Evolutionary conservation across 257 asterid species (phyloP).

Genomic region (Capsicum chinense): DNA sequence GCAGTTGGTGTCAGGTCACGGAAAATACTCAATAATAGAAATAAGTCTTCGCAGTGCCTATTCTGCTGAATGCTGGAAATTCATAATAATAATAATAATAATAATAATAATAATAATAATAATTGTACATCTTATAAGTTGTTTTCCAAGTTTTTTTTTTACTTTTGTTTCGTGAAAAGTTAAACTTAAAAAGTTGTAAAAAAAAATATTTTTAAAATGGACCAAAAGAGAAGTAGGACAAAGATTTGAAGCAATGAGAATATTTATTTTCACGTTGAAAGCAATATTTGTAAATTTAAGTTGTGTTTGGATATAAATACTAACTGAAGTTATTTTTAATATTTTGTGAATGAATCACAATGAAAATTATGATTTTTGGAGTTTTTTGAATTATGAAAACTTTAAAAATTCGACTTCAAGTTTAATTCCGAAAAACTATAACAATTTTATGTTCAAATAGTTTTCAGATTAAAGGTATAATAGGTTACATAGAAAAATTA

Average conservation of each 20-base stretch:
- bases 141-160: not conserved
- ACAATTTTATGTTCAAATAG: too few species aligned
- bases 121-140: not conserved
- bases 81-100: not conserved
- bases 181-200: too few species aligned
- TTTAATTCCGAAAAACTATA: too few species aligned
- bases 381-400: too few species aligned
- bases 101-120: too few species aligned
- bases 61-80: not conserved
- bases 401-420: too few species aligned
- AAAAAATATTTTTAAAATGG: too few species aligned
- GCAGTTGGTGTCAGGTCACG: not conserved
- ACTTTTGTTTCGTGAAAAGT: not conserved
- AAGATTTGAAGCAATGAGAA: too few species aligned
- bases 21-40: slow-evolving; percentile 6
- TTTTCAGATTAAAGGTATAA: too few species aligned
- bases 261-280: not conserved
- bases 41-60: not conserved
- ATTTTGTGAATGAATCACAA: not conserved
- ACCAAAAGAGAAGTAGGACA: too few species aligned
- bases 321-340: not conserved
- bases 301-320: not conserved
- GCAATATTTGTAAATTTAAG: not conserved
- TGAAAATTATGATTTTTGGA: too few species aligned
- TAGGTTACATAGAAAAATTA: too few species aligned